Evolutionary conservation across 1,284 basidiomycete species (phyloP), one percentile per base, ranked within the genome.

Genomic region (Papiliotrema laurentii): DNA sequence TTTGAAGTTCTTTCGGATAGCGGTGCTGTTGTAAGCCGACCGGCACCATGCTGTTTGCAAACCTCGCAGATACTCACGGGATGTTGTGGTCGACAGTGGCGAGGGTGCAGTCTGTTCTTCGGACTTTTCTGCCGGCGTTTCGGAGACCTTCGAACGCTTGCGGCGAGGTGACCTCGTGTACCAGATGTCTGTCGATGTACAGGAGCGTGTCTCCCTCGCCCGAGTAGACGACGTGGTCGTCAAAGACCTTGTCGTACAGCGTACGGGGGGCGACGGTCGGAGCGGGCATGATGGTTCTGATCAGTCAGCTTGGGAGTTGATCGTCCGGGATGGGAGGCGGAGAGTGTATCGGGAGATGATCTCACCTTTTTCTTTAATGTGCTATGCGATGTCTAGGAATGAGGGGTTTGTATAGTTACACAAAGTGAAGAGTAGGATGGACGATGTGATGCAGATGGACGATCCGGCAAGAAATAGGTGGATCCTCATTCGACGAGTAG

Each of bases 71-170:
- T 18, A 81, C 89, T 71, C 74, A 92, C 89, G 92, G 92, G 55
- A 96, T 84, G 64, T 97, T 97, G 76, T 97, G 92, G 75, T 96
- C 92, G 24, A 94, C 86, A 2, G 92, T 97, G 14, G 89, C 92
- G 40, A 97, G 80, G 46, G 93, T 96, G 72, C 91, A 96, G 73
- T 97, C 92, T 36, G 90, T 86, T 50, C 92, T 79, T 47, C 93
- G 84, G 48, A 96, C 92, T 34, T 80, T 79, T 50, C 92, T 82
- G 34, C 81, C 81, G 45, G 93, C 89, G 61, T 81, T 86, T 56
- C 89, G 82, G 82, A 97, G 78, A 68, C 92, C 92, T 74, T 96
- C 92, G 63, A 97, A 97, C 0, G 92, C 92, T 72, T 97, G 93
- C 30, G 92, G 92, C 55, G 87, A 92, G 18, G 93, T 96, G 45